Evolutionary conservation across 1,284 basidiomycete species (phyloP).

Genomic region (Rhodotorula glutinis): DNA sequence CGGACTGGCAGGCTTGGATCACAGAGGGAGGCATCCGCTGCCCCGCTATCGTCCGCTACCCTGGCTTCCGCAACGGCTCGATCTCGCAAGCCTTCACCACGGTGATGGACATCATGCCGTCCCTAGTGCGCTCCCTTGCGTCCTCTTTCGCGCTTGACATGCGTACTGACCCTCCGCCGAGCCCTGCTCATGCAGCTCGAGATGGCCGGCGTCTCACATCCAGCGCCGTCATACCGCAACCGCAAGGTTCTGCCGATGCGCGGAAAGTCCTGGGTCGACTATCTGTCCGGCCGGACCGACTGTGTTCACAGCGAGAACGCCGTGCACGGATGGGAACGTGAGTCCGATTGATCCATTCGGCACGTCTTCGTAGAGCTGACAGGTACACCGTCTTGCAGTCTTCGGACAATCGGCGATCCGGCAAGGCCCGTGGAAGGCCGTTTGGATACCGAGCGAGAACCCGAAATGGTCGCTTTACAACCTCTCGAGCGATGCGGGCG

Average conservation of each 20-base stretch:
- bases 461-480: slow-evolving; percentile 4
- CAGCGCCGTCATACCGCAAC: background rate
- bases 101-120: slow-evolving; percentile 7
- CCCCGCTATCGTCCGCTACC: slow-evolving; percentile 3
- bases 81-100: slow-evolving; percentile 3
- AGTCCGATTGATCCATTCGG: too few relatives aligned
- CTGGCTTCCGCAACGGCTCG: background rate
- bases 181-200: background rate
- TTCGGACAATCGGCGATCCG: slow-evolving; percentile 3
- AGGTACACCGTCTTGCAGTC: background rate
- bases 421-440: slow-evolving; percentile 8
- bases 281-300: background rate
- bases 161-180: too few relatives aligned
- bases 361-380: too few relatives aligned
- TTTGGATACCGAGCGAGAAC: slow-evolving; percentile 3
- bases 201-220: background rate
- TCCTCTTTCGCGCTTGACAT: background rate
- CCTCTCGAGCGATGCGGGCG: background rate
- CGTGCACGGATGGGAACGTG: slow-evolving; percentile 6
- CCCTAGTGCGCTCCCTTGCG: background rate
- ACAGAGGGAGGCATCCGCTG: slow-evolving; percentile 6
- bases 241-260: slow-evolving; percentile 4
- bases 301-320: slow-evolving; percentile 3
- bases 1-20: background rate
- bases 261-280: slow-evolving; percentile 1